Percentiles rank a stretch among this genome's conserved stretches.
phyloP scores from a whole-genome alignment of 1,284 basidiomycete species.

The Xerocomus cyaneibrunnescens region DNA sequence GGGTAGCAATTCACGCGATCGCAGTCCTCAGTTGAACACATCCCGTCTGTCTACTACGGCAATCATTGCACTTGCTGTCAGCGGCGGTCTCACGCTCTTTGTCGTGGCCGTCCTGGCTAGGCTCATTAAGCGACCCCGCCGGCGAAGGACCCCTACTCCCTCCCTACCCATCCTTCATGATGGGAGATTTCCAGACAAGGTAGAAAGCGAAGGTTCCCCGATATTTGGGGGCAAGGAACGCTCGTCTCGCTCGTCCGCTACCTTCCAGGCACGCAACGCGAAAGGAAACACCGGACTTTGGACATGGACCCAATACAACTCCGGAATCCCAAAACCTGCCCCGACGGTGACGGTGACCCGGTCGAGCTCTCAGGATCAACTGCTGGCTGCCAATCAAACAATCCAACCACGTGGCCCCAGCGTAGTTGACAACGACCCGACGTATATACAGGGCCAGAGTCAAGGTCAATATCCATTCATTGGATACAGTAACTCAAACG shows the following conservation, averaged over 20 bases:
- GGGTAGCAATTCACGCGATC: neutral
- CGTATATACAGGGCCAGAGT: slow-evolving; percentile 11
- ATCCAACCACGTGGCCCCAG: slow-evolving; percentile 1
- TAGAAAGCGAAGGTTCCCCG: slow-evolving; percentile 58
- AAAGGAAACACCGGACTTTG: slow-evolving; percentile 42
- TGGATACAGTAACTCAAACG: slow-evolving; percentile 18
- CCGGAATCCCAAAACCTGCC: slow-evolving; percentile 35
- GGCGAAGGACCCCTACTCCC: slow-evolving; percentile 54
- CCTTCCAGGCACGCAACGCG: slow-evolving; percentile 34
- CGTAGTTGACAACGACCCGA: slow-evolving; percentile 1
- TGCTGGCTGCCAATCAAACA: slow-evolving; percentile 2
- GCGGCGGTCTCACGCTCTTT: slow-evolving; percentile 54
- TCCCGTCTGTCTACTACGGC: slow-evolving; percentile 37
- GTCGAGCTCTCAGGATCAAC: slow-evolving; percentile 22
- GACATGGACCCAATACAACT: slow-evolving; percentile 67
- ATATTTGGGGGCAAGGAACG: slow-evolving; percentile 73
- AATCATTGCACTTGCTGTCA: slow-evolving; percentile 58
- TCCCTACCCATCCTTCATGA: slow-evolving; percentile 70
- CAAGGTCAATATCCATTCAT: slow-evolving; percentile 26
- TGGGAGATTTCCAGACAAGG: slow-evolving; percentile 45
- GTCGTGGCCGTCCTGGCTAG: slow-evolving; percentile 52
- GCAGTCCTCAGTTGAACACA: slow-evolving; percentile 5
- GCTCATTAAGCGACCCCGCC: slow-evolving; percentile 48
- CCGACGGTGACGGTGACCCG: slow-evolving; percentile 31
- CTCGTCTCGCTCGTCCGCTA: slow-evolving; percentile 54